Evolutionary conservation across 2,329 filamentous ascomycete species (phyloP).

Genomic region (Ophiostoma angusticollis): DNA sequence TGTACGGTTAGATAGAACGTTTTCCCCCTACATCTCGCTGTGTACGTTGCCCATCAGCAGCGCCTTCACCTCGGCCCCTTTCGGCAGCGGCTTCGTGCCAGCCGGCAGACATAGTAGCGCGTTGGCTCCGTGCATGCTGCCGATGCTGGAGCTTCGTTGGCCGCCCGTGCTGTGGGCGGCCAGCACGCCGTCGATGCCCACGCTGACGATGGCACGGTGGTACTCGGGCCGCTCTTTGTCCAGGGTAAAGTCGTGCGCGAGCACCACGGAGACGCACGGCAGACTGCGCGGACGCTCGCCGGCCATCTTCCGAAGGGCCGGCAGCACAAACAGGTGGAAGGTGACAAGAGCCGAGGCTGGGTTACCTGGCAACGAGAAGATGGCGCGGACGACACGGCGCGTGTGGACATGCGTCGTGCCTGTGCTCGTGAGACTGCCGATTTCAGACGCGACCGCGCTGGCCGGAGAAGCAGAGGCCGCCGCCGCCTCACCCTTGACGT

Average conservation of each 20-base stretch:
- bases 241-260: conserved; percentile 60
- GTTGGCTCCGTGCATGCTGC: conserved; percentile 81
- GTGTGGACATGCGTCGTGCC: not conserved
- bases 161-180: conserved; percentile 73
- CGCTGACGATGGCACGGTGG: conserved; percentile 66
- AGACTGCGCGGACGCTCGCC: conserved; percentile 58
- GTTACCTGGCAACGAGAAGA: conserved; percentile 90
- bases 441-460: no score
- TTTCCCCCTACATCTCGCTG: conserved; percentile 11
- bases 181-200: conserved; percentile 52
- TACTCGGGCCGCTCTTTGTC: conserved; percentile 77
- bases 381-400: conserved; percentile 45
- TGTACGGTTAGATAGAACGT: not conserved
- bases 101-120: conserved; percentile 65
- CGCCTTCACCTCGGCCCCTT: conserved; percentile 62
- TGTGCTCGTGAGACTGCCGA: no score
- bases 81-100: conserved; percentile 48
- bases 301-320: conserved; percentile 63
- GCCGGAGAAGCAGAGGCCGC: no score
- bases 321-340: conserved; percentile 86
- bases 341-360: conserved; percentile 88
- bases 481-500: conserved; percentile 23
- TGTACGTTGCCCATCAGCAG: conserved; percentile 55
- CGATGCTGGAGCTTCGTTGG: conserved; percentile 80
- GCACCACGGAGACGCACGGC: conserved; percentile 54